Conservation (phyloP, 2,329 filamentous ascomycete species). For the Didymosphaeria variabile region DNA sequence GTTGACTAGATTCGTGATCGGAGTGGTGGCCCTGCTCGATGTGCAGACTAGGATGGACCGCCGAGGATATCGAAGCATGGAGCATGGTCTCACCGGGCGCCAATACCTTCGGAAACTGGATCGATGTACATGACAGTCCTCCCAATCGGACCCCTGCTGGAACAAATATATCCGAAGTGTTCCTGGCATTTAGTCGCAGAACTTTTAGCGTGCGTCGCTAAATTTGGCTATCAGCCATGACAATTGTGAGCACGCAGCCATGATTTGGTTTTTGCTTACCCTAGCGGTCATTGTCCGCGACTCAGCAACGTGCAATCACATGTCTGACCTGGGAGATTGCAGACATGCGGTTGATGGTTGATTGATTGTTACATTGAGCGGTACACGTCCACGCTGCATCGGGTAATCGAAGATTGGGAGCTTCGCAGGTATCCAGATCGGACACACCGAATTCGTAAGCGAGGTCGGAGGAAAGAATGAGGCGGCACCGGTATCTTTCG, state of each 20-base stretch:
- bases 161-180: background rate
- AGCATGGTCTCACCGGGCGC: background rate
- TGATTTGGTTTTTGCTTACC: background rate
- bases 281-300: background rate
- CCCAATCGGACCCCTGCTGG: background rate
- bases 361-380: background rate
- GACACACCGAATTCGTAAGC: background rate
- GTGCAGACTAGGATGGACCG: background rate
- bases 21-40: background rate
- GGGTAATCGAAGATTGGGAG: background rate
- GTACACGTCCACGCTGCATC: background rate
- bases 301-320: background rate
- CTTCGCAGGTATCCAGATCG: background rate
- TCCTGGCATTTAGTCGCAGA: background rate
- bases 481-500: conserved; percentile 4
- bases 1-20: background rate
- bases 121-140: background rate
- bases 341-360: background rate
- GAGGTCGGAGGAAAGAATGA: conserved; percentile 6
- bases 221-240: background rate
- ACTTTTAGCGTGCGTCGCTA: background rate
- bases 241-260: background rate
- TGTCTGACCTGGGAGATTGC: background rate
- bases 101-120: background rate
- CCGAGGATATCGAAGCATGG: background rate